Base-by-base conservation (phyloP, 129 eudicot genomes). In the Helianthus tuberosus region DNA sequence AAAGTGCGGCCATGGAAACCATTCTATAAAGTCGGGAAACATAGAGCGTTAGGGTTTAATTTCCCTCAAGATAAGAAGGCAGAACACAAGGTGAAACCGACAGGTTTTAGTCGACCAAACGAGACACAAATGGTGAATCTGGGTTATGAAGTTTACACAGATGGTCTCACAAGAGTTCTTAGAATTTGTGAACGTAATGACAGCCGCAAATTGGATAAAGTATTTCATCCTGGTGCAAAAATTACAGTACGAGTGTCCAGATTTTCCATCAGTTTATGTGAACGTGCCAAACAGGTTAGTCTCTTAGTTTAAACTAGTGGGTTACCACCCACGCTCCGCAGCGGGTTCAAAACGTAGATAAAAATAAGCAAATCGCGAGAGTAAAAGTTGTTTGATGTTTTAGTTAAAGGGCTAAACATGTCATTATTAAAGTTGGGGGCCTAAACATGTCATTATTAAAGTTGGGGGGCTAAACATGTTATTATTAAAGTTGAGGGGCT, bases 1-100 rank as follows among this genome's bases (percentile, higher is more conserved):
- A 95, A 91, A 84, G 83, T 95, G 84, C 92, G 97, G 5, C 80
- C 83, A 15, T 95, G 99, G 99, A 95, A 95, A 79, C 86, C 96
- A 58, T 79, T 95, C 47, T 95, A 87, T 72, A 89, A 85, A 74
- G 80, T 46, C 14, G 76, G 94, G 43, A 88, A 91, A 84, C 81
- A 78, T 43, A 80, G 90, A 77, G 87, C 75, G n/a, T 61, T 95
- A 67, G 95, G 97, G 71, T 78, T 80, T 66, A 83, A 76, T 64
- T 82, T 87, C 66, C 83, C 92, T 3, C 52, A 66, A 50, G 84
- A 85, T 52, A 85, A 80, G 79, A 85, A 73, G 67, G 79, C 76
- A 36, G 90, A 79, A 52, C 79, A 73, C 39, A 78, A 79, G 75
- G 73, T 46, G 14, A 83, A 77, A 72, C 66, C 54, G 61, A 78